These are phyloP conservation scores for Saturnispora saitoi DNA, from an alignment of 805 yeast species.

Conservation along the genomic window DNA sequence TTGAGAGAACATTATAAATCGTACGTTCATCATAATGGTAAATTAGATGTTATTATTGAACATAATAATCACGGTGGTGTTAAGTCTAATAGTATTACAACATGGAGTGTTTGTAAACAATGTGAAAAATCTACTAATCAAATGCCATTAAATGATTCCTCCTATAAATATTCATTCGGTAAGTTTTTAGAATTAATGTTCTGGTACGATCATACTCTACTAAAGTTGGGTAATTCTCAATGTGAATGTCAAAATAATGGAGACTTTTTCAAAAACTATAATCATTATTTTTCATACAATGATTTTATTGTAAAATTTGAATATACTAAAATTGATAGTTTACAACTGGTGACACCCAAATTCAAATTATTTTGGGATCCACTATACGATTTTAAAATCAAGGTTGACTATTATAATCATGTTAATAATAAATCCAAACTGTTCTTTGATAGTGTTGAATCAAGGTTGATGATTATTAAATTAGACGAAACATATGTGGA, in stretches of 20 bases:
- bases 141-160: slow-evolving; percentile 71
- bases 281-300: slow-evolving; percentile 75
- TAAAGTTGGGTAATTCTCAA: slow-evolving; percentile 6
- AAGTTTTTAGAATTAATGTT: slow-evolving; percentile 82
- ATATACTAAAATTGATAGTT: slow-evolving; percentile 62
- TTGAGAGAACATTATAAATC: slow-evolving; percentile 70
- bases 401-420: slow-evolving; percentile 49
- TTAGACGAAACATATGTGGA: slow-evolving; percentile 52
- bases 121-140: slow-evolving; percentile 74
- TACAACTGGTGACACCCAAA: slow-evolving; percentile 73
- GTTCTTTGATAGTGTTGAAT: slow-evolving; percentile 67
- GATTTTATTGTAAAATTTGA: slow-evolving; percentile 74
- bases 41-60: slow-evolving; percentile 71
- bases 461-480: slow-evolving; percentile 69
- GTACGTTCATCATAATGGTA: slow-evolving; percentile 83
- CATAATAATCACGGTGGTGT: slow-evolving; percentile 49
- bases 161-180: slow-evolving; percentile 90
- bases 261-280: slow-evolving; percentile 67
- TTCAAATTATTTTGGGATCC: slow-evolving; percentile 66
- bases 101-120: slow-evolving; percentile 86
- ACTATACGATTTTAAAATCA: slow-evolving; percentile 56
- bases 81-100: slow-evolving; percentile 57
- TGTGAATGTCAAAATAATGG: slow-evolving; percentile 62
- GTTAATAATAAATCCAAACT: slow-evolving; percentile 43
- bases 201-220: slow-evolving; percentile 34